Evolutionary conservation across 2,329 filamentous ascomycete species (phyloP), one percentile per base, ranked within the genome.

Genomic region (Juglanconis juglandina): DNA sequence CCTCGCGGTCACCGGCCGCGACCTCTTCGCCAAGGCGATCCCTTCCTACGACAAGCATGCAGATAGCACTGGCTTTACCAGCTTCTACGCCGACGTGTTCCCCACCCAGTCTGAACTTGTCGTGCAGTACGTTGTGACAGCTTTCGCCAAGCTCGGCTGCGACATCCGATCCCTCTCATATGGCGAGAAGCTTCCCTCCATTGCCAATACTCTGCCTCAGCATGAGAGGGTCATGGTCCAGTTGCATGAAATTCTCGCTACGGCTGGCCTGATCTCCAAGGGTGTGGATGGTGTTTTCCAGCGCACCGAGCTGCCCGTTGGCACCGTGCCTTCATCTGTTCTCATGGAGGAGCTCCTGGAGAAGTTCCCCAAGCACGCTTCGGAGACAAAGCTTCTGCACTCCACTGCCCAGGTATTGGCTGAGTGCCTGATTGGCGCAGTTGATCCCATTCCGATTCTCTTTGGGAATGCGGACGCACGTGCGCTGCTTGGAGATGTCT

Each of bases 361-460:
- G 1, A 51, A 65, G 10, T 72, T 68, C 39, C 75, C 76, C 0
- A 61, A 70, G 5, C 71, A 78, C 59, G 64, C 55, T 1, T 66
- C 59, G 5, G 72, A 72, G 17, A 65, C 70, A 34, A 64, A 69
- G 17, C 72, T 79, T 0, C 60, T 76, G 1, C 53, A 69, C 11
- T 66, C 66, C 3, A 72, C 71, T 0, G 77, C 72, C 0, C 58
- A 70, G 0, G 56, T 66, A 6, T 68, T 81, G 0, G 75, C 76
- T 1, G 69, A 72, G 0, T 77, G 73, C 53, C 67, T 81, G 0
- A 66, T 65, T 0, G 78, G 77, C 0, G 57, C 64, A 1, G 63
- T 61, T 0, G 75, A 81, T 51, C 69, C 71, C 4, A 44, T 80
- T 0, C 59, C 67, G 1, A 55, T 81, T 1, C 63, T 81, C 2